phyloP scores from a whole-genome alignment of 2,329 filamentous ascomycete genomes.

The Tolypocladium sp. region DNA sequence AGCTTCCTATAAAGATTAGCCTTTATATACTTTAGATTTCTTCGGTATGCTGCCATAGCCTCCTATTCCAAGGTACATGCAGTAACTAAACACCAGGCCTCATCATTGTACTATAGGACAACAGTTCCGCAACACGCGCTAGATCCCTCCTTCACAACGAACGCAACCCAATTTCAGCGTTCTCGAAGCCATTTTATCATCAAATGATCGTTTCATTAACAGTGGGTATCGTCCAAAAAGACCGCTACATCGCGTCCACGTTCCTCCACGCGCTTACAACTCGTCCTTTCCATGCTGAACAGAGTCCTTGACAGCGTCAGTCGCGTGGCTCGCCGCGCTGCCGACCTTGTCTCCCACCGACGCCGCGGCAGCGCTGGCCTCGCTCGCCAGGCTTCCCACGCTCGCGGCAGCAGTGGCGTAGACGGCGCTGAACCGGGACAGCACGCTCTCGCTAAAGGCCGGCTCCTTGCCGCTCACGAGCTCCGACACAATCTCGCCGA shows the following conservation, averaged over 20 bases:
- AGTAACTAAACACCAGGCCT: no score
- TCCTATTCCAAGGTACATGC: no score
- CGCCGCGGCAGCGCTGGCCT: conserved; percentile 22
- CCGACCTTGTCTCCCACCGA: conserved; percentile 24
- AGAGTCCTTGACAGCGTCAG: conserved; percentile 31
- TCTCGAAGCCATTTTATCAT: background rate
- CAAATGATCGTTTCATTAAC: background rate
- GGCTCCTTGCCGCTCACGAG: conserved; percentile 70
- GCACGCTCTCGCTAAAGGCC: conserved; percentile 72
- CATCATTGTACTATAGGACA: no score
- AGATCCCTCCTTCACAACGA: background rate
- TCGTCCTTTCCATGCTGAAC: conserved; percentile 29
- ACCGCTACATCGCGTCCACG: background rate
- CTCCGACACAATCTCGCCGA: conserved; percentile 67
- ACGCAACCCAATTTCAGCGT: background rate
- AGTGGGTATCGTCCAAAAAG: conserved; percentile 2
- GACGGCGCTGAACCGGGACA: conserved; percentile 59
- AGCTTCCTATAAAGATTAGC: no score
- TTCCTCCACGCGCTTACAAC: conserved; percentile 18
- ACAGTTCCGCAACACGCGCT: background rate
- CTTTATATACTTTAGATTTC: no score
- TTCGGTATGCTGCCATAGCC: no score
- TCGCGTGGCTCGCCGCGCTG: conserved; percentile 29
- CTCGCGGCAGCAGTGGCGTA: conserved; percentile 60
- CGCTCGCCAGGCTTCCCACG: conserved; percentile 31